A percentile compares a stretch with the other conserved stretches of the same genome.
Evolutionary conservation across 129 eudicot species (phyloP).

Genomic region (Centaurea solstitialis): DNA sequence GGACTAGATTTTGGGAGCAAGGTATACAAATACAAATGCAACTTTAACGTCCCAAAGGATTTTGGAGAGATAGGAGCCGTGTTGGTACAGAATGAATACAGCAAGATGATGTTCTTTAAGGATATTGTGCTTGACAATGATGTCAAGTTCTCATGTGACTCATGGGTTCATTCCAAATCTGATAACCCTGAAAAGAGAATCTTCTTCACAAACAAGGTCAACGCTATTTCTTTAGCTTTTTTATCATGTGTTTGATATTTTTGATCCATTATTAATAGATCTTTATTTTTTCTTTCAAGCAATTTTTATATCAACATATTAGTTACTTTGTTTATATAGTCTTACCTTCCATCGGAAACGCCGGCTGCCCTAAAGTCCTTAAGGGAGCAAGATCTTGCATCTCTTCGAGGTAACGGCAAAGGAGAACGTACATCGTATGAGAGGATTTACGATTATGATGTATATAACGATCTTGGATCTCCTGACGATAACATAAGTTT

Average conservation of each 20-base stretch:
- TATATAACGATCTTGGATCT: constrained; percentile 70
- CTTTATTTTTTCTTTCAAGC: too few relatives aligned
- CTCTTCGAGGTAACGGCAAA: constrained; percentile 63
- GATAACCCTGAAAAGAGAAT: constrained; percentile 45
- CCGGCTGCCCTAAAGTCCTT: constrained; percentile 50
- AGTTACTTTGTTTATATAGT: constrained; percentile 27
- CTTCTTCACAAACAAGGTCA: constrained; percentile 64
- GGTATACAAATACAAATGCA: constrained; percentile 38
- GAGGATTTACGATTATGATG: constrained; percentile 80
- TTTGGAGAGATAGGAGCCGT: constrained; percentile 73
- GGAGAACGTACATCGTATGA: constrained; percentile 59
- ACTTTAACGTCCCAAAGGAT: constrained; percentile 40
- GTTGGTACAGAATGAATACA: constrained; percentile 58
- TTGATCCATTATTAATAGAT: background rate
- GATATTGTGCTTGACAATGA: constrained; percentile 39
- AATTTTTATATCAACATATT: too few relatives aligned
- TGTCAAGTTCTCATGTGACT: constrained; percentile 45
- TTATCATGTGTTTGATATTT: background rate
- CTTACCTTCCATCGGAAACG: constrained; percentile 72
- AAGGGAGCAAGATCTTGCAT: constrained; percentile 51
- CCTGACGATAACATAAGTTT: constrained; percentile 31
- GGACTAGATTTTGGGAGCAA: constrained; percentile 17
- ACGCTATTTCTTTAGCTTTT: background rate
- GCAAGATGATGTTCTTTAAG: constrained; percentile 50
- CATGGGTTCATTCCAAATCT: constrained; percentile 60